phyloP scores from a whole-genome alignment of 805 yeast species.

The Nakazawaea siamensis region DNA sequence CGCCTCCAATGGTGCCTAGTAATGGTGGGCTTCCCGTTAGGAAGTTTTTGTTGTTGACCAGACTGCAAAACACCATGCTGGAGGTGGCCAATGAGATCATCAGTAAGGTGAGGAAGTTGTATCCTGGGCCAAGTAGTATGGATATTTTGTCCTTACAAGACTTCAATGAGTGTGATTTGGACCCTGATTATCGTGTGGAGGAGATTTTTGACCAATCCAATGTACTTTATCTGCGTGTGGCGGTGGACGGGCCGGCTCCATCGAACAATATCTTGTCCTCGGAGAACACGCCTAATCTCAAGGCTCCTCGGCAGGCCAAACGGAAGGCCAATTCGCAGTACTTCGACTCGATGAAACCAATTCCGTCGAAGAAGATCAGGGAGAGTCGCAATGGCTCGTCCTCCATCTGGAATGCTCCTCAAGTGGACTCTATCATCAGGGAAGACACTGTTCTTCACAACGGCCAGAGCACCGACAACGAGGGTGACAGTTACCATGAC shows the following conservation, averaged over 20 bases:
- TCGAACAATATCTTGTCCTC: constrained; percentile 15
- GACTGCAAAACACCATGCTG: constrained; percentile 34
- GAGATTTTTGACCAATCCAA: constrained; percentile 53
- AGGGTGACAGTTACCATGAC: constrained; percentile 7
- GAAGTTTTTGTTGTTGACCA: constrained; percentile 61
- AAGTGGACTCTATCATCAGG: background rate
- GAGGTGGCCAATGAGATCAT: constrained; percentile 46
- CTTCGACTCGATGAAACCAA: constrained; percentile 5
- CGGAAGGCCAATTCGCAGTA: constrained; percentile 8
- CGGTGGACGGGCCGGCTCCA: constrained; percentile 8
- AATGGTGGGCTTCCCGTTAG: too few species aligned
- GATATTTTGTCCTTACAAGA: constrained; percentile 61
- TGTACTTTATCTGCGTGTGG: constrained; percentile 30
- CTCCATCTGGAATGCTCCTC: constrained; percentile 10
- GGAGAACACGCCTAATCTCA: constrained; percentile 10
- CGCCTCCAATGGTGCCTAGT: too few species aligned
- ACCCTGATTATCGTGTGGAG: constrained; percentile 61
- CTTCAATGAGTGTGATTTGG: constrained; percentile 60
- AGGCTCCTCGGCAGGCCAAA: constrained; percentile 4
- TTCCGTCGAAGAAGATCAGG: constrained; percentile 6
- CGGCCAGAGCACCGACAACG: constrained; percentile 6
- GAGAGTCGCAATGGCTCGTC: background rate
- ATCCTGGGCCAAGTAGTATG: constrained; percentile 48
- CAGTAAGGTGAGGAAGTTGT: constrained; percentile 50
- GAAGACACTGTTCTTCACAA: background rate